These are phyloP conservation scores for Chimonanthus praecox DNA, from an alignment of 164 flowering plant genomes.

Conservation along the genomic window DNA sequence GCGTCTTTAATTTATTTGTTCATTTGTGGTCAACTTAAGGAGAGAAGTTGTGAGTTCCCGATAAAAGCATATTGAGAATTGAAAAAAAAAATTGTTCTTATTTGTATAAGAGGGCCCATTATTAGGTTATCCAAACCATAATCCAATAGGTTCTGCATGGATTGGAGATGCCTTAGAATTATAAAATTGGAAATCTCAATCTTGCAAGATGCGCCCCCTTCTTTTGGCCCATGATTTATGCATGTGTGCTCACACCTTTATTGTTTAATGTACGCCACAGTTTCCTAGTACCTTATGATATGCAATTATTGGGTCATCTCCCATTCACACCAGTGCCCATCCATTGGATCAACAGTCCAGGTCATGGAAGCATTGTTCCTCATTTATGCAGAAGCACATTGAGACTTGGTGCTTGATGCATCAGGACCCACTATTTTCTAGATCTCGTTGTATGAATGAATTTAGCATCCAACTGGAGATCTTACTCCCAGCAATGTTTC, in stretches of 20 bases:
- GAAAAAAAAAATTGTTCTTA: no score
- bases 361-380: neutral
- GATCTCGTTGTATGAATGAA: neutral
- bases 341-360: neutral
- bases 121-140: neutral
- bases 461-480: neutral
- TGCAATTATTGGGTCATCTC: neutral
- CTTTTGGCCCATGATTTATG: neutral
- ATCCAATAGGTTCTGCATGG: neutral
- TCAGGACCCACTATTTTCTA: neutral
- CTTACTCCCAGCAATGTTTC: conserved; percentile 12
- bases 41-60: neutral
- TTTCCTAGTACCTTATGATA: neutral
- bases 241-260: neutral
- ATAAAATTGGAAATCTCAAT: neutral
- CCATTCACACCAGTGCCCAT: neutral
- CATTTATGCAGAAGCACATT: neutral
- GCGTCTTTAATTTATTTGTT: no score
- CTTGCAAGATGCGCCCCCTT: neutral
- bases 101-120: neutral
- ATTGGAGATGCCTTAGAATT: neutral
- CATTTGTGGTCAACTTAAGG: no score
- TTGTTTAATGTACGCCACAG: neutral
- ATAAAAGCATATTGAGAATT: neutral
- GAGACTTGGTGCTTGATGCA: neutral